These are phyloP conservation scores for Dactylellina leptospora DNA, from an alignment of 2,329 filamentous ascomycete species.

Conservation along the genomic window DNA sequence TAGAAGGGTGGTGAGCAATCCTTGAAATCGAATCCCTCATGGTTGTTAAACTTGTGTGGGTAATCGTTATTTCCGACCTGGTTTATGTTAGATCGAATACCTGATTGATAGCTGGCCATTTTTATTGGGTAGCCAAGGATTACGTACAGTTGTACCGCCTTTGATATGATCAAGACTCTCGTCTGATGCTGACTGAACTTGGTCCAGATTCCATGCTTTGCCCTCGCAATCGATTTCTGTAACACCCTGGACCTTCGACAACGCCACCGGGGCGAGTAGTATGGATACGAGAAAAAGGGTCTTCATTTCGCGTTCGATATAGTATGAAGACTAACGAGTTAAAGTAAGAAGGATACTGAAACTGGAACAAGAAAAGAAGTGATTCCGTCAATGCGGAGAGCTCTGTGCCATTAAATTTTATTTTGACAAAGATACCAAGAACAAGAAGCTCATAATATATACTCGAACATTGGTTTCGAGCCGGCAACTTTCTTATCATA, in stretches of 20 bases:
- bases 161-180: slow-evolving; percentile 53
- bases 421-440: neutral
- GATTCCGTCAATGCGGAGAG: too few species aligned
- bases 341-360: too few species aligned
- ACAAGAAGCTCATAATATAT: slow-evolving; percentile 1
- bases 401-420: too few species aligned
- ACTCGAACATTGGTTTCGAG: neutral
- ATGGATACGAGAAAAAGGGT: slow-evolving; percentile 20
- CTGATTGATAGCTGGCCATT: too few species aligned
- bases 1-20: slow-evolving; percentile 60
- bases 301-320: too few species aligned
- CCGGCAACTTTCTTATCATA: slow-evolving; percentile 16
- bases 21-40: slow-evolving; percentile 63
- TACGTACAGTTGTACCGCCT: slow-evolving; percentile 51
- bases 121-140: neutral
- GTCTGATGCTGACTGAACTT: slow-evolving; percentile 53
- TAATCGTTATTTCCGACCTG: slow-evolving; percentile 59
- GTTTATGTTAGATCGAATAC: slow-evolving; percentile 6
- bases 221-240: slow-evolving; percentile 50
- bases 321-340: too few species aligned
- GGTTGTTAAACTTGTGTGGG: slow-evolving; percentile 63
- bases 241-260: slow-evolving; percentile 47
- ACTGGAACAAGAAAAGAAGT: too few species aligned
- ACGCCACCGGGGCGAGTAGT: slow-evolving; percentile 20
- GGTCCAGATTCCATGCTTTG: slow-evolving; percentile 31